phyloP scores from a whole-genome alignment of 2,329 filamentous ascomycete genomes.

The Penicillium freii region DNA sequence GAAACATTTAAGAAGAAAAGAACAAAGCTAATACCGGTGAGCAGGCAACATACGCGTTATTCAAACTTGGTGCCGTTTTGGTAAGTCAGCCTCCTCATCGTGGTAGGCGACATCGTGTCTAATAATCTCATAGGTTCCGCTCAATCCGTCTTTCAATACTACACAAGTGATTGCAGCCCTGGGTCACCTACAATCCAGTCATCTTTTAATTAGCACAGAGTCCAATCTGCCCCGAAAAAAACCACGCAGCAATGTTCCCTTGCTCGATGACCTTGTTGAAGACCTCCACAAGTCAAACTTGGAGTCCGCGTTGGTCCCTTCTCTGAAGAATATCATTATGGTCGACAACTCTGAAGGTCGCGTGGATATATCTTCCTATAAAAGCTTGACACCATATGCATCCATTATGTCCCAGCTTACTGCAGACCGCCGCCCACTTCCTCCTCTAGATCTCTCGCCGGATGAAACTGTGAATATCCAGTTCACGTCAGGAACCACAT shows the following conservation, averaged over 20 bases:
- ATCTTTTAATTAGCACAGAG: constrained; percentile 82
- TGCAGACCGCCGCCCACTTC: constrained; percentile 43
- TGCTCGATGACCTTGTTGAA: constrained; percentile 56
- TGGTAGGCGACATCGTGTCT: not conserved
- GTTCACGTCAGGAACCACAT: constrained; percentile 95
- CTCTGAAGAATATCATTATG: constrained; percentile 68
- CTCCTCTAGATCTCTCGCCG: constrained; percentile 50
- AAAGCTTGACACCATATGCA: constrained; percentile 49
- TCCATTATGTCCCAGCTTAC: constrained; percentile 47
- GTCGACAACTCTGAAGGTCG: constrained; percentile 71
- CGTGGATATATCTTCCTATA: constrained; percentile 46
- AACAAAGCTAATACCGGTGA: constrained; percentile 10
- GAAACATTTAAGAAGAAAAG: too few relatives aligned
- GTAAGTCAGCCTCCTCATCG: constrained; percentile 44
- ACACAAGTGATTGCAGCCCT: constrained; percentile 76
- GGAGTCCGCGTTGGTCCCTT: constrained; percentile 62
- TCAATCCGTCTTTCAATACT: constrained; percentile 86
- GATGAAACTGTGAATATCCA: constrained; percentile 88
- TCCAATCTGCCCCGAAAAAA: constrained; percentile 72
- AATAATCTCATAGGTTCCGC: constrained; percentile 61
- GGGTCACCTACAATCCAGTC: constrained; percentile 67
- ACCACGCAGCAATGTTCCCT: constrained; percentile 58
- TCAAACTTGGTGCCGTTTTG: constrained; percentile 90
- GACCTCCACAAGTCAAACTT: constrained; percentile 47
- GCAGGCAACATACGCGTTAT: constrained; percentile 73